These are phyloP conservation scores for Cyclotella kingstonii DNA, from an alignment of 108 stramenopile species.

Conservation along the genomic window DNA sequence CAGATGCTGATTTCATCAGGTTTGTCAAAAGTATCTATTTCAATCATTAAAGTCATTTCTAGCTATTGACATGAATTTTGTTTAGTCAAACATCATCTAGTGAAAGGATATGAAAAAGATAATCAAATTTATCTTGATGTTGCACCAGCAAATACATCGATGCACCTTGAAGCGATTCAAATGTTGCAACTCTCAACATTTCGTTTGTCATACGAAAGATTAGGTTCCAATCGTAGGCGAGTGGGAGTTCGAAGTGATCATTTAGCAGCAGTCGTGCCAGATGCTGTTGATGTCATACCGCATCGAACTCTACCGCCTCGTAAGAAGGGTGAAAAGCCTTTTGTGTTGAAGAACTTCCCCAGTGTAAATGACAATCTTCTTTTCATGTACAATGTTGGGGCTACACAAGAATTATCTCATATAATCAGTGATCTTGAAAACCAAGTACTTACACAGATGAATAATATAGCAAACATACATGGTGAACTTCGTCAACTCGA, in stretches of 20 bases:
- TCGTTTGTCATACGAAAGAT: constrained; percentile 28
- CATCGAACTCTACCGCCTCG: constrained; percentile 45
- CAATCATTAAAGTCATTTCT: too few relatives aligned
- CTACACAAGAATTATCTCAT: constrained; percentile 60
- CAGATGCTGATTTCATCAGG: too few relatives aligned
- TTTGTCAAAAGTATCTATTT: too few relatives aligned
- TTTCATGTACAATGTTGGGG: constrained; percentile 70
- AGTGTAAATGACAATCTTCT: constrained; percentile 59
- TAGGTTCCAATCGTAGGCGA: constrained; percentile 24
- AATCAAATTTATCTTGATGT: constrained; percentile 42
- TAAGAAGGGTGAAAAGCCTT: constrained; percentile 41
- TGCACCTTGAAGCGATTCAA: constrained; percentile 30
- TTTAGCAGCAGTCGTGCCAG: constrained; percentile 41
- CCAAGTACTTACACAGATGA: constrained; percentile 29
- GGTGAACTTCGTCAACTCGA: constrained; percentile 41
- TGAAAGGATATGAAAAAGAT: background rate
- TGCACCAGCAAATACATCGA: constrained; percentile 29
- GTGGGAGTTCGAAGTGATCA: constrained; percentile 34
- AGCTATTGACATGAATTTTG: too few relatives aligned
- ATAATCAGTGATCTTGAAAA: constrained; percentile 31
- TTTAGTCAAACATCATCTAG: too few relatives aligned
- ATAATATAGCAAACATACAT: constrained; percentile 35
- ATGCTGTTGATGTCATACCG: constrained; percentile 50
- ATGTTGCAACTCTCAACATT: constrained; percentile 28
- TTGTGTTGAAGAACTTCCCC: constrained; percentile 51